Conservation (phyloP, 2,329 filamentous ascomycete species). For the Trichoderma aggressivum region DNA sequence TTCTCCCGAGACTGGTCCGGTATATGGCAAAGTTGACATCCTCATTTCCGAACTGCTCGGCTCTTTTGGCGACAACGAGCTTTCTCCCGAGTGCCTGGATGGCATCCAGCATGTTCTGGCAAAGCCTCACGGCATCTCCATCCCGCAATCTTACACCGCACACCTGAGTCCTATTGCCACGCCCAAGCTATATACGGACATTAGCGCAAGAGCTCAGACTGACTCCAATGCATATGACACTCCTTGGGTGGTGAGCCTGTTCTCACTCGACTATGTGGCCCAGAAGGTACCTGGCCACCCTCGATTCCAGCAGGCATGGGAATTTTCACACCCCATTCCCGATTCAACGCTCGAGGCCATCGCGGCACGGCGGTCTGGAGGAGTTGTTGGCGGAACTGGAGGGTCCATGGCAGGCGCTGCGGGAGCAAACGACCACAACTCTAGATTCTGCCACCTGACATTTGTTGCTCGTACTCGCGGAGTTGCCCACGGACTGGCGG, state of each 20-base stretch:
- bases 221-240: slow-evolving; percentile 79
- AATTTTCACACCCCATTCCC: slow-evolving; percentile 74
- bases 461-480: slow-evolving; percentile 78
- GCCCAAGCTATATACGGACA: slow-evolving; percentile 79
- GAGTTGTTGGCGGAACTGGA: slow-evolving; percentile 62
- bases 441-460: slow-evolving; percentile 70
- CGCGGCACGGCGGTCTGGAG: slow-evolving; percentile 58
- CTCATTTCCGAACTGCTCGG: slow-evolving; percentile 90
- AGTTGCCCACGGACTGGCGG: slow-evolving; percentile 84
- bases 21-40: slow-evolving; percentile 75
- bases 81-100: slow-evolving; percentile 94
- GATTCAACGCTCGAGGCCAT: slow-evolving; percentile 52
- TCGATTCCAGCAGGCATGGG: slow-evolving; percentile 74
- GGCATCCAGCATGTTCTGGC: slow-evolving; percentile 89
- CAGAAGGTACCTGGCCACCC: slow-evolving; percentile 55
- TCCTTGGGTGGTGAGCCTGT: slow-evolving; percentile 91
- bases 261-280: slow-evolving; percentile 82
- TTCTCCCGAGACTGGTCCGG: slow-evolving; percentile 41
- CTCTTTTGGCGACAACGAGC: slow-evolving; percentile 94
- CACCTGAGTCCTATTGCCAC: slow-evolving; percentile 90
- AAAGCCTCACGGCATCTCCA: slow-evolving; percentile 79
- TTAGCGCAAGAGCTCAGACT: slow-evolving; percentile 57
- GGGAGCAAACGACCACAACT: slow-evolving; percentile 88
- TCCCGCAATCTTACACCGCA: slow-evolving; percentile 88
- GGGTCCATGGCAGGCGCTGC: slow-evolving; percentile 72